A percentile compares a stretch with the other conserved stretches of the same genome.
Evolutionary conservation across 2,329 filamentous ascomycete species (phyloP).

Genomic region (Lecanosticta acicola): DNA sequence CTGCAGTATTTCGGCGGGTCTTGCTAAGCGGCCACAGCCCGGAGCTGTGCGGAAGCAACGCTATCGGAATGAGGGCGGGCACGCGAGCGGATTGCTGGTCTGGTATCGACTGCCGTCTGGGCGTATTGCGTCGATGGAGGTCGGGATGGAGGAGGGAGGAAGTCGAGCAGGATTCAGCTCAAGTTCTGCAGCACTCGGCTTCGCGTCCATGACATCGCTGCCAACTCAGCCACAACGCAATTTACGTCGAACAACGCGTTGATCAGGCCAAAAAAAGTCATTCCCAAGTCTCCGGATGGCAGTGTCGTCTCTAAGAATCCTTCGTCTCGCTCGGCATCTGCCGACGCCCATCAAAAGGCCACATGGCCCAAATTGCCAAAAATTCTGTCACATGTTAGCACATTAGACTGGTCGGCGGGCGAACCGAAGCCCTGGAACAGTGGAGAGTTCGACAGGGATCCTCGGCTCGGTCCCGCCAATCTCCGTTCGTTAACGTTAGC

Average conservation of each 20-base stretch:
- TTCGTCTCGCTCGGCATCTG: background rate
- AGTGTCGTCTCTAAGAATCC: too few species aligned
- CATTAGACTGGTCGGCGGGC: background rate
- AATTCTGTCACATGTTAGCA: too few species aligned
- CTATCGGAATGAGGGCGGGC: background rate
- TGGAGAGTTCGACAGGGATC: too few species aligned
- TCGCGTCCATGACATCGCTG: slow-evolving; percentile 1
- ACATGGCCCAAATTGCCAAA: background rate
- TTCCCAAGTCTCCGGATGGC: too few species aligned
- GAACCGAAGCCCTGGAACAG: background rate
- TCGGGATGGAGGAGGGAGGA: background rate
- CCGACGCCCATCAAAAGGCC: background rate
- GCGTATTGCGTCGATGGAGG: background rate
- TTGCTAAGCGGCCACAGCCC: slow-evolving; percentile 4
- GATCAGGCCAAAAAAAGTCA: too few species aligned
- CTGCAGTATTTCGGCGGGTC: slow-evolving; percentile 2
- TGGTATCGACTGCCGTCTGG: background rate
- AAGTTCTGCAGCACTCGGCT: background rate
- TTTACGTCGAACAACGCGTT: background rate
- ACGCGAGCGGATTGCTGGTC: background rate
- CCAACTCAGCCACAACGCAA: background rate
- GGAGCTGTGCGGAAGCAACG: background rate
- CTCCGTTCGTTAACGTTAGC: slow-evolving; percentile 6
- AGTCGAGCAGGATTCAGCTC: background rate
- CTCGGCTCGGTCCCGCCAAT: background rate